A percentile compares a stretch with the other conserved stretches of the same genome.
phyloP scores from a whole-genome alignment of 2,329 filamentous ascomycete species.

The Alternaria atra region DNA sequence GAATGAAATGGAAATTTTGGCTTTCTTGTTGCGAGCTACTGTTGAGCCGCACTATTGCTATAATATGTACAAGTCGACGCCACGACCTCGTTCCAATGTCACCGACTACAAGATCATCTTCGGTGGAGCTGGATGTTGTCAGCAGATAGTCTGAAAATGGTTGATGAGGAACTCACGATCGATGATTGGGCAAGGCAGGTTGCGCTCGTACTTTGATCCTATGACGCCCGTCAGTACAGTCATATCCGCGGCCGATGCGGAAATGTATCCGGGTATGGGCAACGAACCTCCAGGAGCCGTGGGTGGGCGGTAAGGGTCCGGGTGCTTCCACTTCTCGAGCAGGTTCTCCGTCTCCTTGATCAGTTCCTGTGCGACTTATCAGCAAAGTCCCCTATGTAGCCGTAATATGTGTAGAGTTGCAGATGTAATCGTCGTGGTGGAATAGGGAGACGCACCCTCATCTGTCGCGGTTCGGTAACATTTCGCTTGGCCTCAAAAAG shows the following conservation, averaged over 20 bases:
- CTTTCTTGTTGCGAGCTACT: constrained; percentile 14
- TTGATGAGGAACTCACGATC: constrained; percentile 71
- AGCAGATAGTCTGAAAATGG: constrained; percentile 16
- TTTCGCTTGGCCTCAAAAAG: constrained; percentile 94
- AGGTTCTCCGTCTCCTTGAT: constrained; percentile 88
- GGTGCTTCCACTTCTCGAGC: constrained; percentile 95
- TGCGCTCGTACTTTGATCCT: constrained; percentile 97
- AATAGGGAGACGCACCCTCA: constrained; percentile 69
- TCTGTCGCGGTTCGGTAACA: constrained; percentile 83
- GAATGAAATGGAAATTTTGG: not conserved
- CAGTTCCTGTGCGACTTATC: constrained; percentile 68
- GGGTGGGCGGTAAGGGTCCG: constrained; percentile 88
- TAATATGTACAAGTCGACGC: constrained; percentile 24
- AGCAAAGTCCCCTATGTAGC: constrained; percentile 21
- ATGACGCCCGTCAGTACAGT: constrained; percentile 27
- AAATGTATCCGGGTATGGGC: constrained; percentile 28
- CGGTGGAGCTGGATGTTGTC: constrained; percentile 42
- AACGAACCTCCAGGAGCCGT: constrained; percentile 87
- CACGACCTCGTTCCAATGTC: constrained; percentile 9
- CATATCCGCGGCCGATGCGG: constrained; percentile 32
- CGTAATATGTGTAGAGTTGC: constrained; percentile 3
- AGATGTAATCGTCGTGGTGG: not conserved
- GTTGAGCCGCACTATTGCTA: constrained; percentile 8
- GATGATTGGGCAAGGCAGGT: constrained; percentile 80
- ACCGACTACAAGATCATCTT: constrained; percentile 47